Evolutionary conservation across 331 rosid species (phyloP).

Genomic region (Quercus tomentella): DNA sequence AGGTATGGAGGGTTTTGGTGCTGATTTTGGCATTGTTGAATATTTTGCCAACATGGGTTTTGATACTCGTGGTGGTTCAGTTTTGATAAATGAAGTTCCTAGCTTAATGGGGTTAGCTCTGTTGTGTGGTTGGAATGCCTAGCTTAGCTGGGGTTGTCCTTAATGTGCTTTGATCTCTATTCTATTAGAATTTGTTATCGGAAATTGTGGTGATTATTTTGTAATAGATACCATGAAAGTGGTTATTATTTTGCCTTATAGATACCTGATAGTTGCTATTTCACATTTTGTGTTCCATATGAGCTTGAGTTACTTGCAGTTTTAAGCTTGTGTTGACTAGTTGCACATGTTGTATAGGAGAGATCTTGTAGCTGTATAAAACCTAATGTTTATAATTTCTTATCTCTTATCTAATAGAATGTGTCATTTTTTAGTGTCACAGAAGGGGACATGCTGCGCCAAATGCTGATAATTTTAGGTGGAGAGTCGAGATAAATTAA

Average conservation of each 20-base stretch:
- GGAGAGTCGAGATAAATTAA: conserved; percentile 33
- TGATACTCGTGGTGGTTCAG: not conserved
- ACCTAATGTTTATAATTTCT: not conserved
- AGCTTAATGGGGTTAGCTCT: not conserved
- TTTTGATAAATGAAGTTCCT: not conserved
- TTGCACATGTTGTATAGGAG: not conserved
- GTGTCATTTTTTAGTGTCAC: conserved; percentile 11
- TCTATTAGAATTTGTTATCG: not conserved
- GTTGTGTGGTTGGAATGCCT: not conserved
- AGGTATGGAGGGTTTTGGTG: not conserved
- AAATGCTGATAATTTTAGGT: conserved; percentile 17
- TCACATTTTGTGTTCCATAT: not conserved
- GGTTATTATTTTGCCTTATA: not conserved
- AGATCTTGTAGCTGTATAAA: not conserved
- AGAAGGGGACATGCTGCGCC: conserved; percentile 45
- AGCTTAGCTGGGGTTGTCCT: not conserved
- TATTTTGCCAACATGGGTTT: not conserved
- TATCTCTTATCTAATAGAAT: not conserved
- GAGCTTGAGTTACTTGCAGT: not conserved
- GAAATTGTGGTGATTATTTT: not conserved
- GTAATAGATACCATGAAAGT: not conserved
- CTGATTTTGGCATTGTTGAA: not conserved
- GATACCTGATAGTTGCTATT: too few species aligned
- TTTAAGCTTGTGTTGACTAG: not conserved
- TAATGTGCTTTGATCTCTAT: not conserved